phyloP scores from a whole-genome alignment of 139 green algal genomes.

The Eudorina sp. region DNA sequence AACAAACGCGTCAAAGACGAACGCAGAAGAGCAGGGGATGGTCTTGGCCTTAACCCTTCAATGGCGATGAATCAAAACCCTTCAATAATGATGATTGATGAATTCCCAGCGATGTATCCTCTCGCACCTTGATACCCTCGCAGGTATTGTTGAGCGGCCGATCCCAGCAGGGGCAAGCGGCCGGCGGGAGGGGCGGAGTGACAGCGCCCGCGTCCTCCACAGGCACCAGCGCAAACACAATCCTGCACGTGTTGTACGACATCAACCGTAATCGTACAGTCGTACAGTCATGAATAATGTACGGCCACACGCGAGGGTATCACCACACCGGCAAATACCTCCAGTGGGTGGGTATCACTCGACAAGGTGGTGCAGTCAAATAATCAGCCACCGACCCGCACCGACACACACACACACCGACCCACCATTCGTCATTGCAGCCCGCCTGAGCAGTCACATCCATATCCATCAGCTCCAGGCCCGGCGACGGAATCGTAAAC shows the following conservation, averaged over 20 bases:
- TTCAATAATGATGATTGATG: too few species aligned
- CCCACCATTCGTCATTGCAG: conserved; percentile 39
- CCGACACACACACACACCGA: too few species aligned
- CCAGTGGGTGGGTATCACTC: too few species aligned
- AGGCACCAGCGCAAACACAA: conserved; percentile 1
- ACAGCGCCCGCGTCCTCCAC: neutral
- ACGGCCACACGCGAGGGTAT: too few species aligned
- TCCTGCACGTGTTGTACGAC: neutral
- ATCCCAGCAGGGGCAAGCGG: conserved; percentile 42
- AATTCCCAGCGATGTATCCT: too few species aligned
- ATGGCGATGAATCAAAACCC: too few species aligned
- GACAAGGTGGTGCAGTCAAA: too few species aligned
- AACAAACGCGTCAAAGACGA: too few species aligned
- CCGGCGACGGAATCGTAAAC: neutral
- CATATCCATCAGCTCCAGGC: conserved; percentile 23
- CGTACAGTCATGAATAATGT: neutral
- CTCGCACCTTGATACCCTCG: conserved; percentile 38
- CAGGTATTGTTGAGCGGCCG: conserved; percentile 18
- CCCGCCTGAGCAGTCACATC: neutral
- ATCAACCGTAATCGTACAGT: neutral
- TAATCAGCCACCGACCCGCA: too few species aligned
- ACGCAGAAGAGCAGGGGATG: too few species aligned
- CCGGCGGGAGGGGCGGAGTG: conserved; percentile 37
- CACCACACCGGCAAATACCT: too few species aligned
- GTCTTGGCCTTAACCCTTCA: too few species aligned